Conservation (phyloP, 2,329 filamentous ascomycete species). For the Aureobasidium melanogenum region DNA sequence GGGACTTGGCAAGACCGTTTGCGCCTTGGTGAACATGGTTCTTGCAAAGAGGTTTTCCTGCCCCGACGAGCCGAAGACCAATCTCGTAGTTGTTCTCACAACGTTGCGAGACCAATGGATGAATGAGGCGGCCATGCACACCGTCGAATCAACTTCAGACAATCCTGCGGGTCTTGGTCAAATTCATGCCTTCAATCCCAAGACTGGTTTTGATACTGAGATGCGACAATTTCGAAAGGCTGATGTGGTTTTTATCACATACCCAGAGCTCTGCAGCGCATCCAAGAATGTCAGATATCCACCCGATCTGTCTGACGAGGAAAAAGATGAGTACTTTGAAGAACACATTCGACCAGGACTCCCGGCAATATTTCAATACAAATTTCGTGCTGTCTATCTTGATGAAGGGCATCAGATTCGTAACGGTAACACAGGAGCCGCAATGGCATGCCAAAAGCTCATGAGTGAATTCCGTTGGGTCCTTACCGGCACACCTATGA, state of each 20-base stretch:
- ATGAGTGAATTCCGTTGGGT: background rate
- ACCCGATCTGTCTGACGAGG: background rate
- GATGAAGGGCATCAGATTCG: background rate
- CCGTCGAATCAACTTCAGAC: background rate
- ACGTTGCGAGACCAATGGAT: background rate
- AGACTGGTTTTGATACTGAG: background rate
- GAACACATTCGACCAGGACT: background rate
- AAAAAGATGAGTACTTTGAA: background rate
- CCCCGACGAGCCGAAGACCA: background rate
- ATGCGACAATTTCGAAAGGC: background rate
- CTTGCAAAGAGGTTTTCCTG: background rate
- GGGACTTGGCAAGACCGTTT: background rate
- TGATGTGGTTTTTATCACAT: background rate
- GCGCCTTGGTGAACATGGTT: background rate
- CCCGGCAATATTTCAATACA: background rate
- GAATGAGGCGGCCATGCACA: background rate
- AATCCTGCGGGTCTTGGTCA: background rate
- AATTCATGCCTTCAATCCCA: background rate
- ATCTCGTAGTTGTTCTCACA: background rate
- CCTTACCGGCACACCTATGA: background rate
- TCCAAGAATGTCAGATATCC: background rate
- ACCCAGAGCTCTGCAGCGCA: background rate
- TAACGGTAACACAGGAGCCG: background rate
- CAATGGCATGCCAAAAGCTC: background rate
- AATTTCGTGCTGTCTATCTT: background rate